phyloP scores from a whole-genome alignment of 164 flowering plant species.

The Amborella trichopoda region DNA sequence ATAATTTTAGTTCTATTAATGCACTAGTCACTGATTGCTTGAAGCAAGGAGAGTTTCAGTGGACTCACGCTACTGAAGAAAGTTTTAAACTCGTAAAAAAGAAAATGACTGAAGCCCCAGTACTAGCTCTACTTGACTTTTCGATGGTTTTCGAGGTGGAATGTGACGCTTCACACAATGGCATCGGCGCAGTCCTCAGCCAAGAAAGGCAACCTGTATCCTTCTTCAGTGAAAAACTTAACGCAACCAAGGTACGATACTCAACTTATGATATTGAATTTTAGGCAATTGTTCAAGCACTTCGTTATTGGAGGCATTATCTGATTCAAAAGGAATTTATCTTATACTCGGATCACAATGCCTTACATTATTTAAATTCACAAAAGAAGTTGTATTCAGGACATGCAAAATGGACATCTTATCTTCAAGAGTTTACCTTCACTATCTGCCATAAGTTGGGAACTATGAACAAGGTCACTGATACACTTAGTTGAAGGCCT shows the following conservation, averaged over 20 bases:
- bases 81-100: not conserved
- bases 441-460: not conserved
- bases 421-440: not conserved
- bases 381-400: not conserved
- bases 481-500: not conserved
- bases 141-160: not conserved
- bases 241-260: not conserved
- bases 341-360: not conserved
- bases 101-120: not conserved
- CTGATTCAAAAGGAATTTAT: not conserved
- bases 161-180: not conserved
- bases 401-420: not conserved
- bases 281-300: conserved; percentile 1
- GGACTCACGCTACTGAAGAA: not conserved
- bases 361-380: not conserved
- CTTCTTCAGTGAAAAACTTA: not conserved
- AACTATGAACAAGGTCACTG: too few relatives aligned
- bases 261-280: conserved; percentile 2
- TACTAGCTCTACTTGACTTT: not conserved
- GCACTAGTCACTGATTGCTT: too few relatives aligned
- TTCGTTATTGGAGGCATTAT: not conserved
- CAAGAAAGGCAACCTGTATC: not conserved
- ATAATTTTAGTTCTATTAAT: too few relatives aligned
- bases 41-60: conserved; percentile 1
- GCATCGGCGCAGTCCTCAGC: conserved; percentile 2